phyloP scores from a whole-genome alignment of 352 stramenopile genomes.

The Phytophthora boehmeriae region DNA sequence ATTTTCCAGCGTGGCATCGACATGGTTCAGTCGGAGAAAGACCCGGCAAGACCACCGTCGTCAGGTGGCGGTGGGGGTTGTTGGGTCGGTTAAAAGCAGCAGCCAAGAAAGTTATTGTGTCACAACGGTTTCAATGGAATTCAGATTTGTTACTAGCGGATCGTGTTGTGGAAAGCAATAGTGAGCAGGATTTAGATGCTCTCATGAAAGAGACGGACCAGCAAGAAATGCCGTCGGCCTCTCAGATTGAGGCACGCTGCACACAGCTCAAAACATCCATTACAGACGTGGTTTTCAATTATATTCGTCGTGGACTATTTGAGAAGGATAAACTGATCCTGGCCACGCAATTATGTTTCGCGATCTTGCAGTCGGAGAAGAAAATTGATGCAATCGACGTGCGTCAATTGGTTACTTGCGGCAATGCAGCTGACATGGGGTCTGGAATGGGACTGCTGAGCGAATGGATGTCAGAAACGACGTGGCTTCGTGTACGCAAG shows the following conservation, averaged over 20 bases:
- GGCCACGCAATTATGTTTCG: conserved; percentile 92
- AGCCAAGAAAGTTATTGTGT: conserved; percentile 84
- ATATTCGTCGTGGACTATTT: conserved; percentile 93
- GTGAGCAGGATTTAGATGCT: conserved; percentile 67
- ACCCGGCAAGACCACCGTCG: conserved; percentile 17
- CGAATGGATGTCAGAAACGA: conserved; percentile 90
- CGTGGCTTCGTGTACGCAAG: conserved; percentile 92
- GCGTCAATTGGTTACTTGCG: conserved; percentile 79
- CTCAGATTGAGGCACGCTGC: conserved; percentile 64
- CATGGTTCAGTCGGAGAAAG: conserved; percentile 61
- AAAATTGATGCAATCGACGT: conserved; percentile 62
- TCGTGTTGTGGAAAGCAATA: conserved; percentile 52
- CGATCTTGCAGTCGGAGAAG: conserved; percentile 85
- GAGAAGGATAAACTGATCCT: conserved; percentile 94
- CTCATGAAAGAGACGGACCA: conserved; percentile 70
- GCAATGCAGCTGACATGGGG: conserved; percentile 43
- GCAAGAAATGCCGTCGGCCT: conserved; percentile 57
- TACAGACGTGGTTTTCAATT: conserved; percentile 93
- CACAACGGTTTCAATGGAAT: conserved; percentile 89
- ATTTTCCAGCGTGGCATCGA: conserved; percentile 96
- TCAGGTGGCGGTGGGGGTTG: conserved; percentile 37
- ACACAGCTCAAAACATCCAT: conserved; percentile 67
- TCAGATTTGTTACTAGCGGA: conserved; percentile 80
- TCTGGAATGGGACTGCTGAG: conserved; percentile 89
- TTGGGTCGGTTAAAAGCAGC: conserved; percentile 77